phyloP scores from a whole-genome alignment of 2,329 filamentous ascomycete species.

The Westerdykella sp. region DNA sequence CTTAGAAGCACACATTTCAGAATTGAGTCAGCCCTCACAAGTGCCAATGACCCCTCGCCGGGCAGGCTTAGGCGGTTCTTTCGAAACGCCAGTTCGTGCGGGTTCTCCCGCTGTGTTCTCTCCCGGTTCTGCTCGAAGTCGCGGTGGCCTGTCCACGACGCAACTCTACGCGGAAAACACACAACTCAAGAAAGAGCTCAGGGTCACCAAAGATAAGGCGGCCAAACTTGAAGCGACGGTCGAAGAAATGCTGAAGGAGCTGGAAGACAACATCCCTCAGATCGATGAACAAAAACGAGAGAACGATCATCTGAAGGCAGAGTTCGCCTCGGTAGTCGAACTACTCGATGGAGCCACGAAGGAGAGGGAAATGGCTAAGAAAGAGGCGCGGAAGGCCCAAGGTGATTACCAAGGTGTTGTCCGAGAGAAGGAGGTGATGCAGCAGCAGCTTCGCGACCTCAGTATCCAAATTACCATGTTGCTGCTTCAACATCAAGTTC shows the following conservation, averaged over 20 bases:
- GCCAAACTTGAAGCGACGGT: constrained; percentile 69
- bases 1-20: constrained; percentile 50
- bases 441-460: constrained; percentile 81
- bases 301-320: constrained; percentile 69
- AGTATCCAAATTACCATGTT: constrained; percentile 87
- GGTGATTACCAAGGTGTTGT: constrained; percentile 58
- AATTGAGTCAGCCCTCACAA: constrained; percentile 33
- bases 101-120: constrained; percentile 49
- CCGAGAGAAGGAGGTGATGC: constrained; percentile 69
- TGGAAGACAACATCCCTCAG: constrained; percentile 83
- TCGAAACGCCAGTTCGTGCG: constrained; percentile 46
- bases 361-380: constrained; percentile 72
- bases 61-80: constrained; percentile 44
- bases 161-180: constrained; percentile 59
- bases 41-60: constrained; percentile 50
- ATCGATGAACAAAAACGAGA: constrained; percentile 79
- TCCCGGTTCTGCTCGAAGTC: constrained; percentile 47
- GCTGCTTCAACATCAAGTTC: constrained; percentile 76
- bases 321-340: constrained; percentile 70
- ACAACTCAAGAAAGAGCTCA: constrained; percentile 63
- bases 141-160: constrained; percentile 53
- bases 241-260: constrained; percentile 75
- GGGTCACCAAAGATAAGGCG: constrained; percentile 66
- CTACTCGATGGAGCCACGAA: constrained; percentile 75
- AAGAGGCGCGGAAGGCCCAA: constrained; percentile 72